Evolutionary conservation across 768 basidiomycete species (phyloP), one percentile per base, ranked within the genome.

Genomic region (Agaricus blazei): DNA sequence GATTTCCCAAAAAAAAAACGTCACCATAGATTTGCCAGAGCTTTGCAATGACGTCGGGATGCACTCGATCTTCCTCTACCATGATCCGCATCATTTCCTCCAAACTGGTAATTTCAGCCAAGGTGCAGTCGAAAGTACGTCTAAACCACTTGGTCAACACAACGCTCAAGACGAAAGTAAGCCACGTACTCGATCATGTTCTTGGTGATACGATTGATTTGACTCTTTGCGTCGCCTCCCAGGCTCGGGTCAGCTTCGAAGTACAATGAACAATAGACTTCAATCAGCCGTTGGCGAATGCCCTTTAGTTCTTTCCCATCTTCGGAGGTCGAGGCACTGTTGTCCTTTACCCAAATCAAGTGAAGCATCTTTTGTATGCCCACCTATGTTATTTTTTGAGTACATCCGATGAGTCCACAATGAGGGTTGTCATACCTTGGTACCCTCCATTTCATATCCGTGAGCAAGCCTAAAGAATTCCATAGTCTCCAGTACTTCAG

Each of bases 341-440:
- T 93, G 64, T 99, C 96, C 67, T 98, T 98, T 27, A 83, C 81
- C 97, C 97, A 98, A 62, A 99, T 91, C 26, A 99, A 76, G 68
- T 98, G 97, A 12, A 99, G 67, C 96, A 98, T 98, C 64, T 87
- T 92, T 75, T 90, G 93, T 65, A 99, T 87, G 0, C 97, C 97
- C 12, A 72, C 70, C 93, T 96, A 60, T 31, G 44, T 52, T 9
- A 28, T 53, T 45, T 43, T n/a, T 23, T 26, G 19, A 40, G 36
- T 19, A n/a, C 34, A 11, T 28, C 2, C 4, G 50, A 6, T 15
- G 57, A 26, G 29, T 15, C 43, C 48, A 38, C 24, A 45, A 57
- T 43, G 55, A 38, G 3, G 1, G 23, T 19, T 19, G 19, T 64
- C 76, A 40, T 44, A 91, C 90, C 69, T 89, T 84, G 2, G 95